phyloP scores from a whole-genome alignment of 192 early-diverging fungal species.

The Coemansia sp. region DNA sequence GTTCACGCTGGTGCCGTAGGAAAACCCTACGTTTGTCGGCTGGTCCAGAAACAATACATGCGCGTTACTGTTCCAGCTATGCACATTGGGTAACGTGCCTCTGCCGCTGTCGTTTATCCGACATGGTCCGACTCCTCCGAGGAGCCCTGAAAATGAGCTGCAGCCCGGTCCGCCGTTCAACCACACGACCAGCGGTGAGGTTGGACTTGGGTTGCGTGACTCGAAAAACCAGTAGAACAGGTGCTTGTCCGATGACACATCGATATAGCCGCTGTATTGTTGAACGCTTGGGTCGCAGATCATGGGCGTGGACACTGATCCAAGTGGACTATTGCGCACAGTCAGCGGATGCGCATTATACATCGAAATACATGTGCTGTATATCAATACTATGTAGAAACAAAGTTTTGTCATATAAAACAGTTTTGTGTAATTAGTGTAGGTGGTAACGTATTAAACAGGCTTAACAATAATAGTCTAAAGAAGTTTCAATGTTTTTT shows the following conservation, averaged over 20 bases:
- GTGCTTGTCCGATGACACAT: constrained; percentile 61
- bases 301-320: constrained; percentile 29
- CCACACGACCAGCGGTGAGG: constrained; percentile 72
- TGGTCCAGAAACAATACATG: constrained; percentile 81
- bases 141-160: constrained; percentile 70
- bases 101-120: constrained; percentile 68
- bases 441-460: too few relatives aligned
- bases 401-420: neutral
- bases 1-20: constrained; percentile 66
- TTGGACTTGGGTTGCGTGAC: constrained; percentile 64
- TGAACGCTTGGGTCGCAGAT: constrained; percentile 86
- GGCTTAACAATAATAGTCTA: too few relatives aligned
- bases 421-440: too few relatives aligned
- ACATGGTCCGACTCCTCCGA: constrained; percentile 83
- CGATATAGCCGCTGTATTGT: constrained; percentile 80
- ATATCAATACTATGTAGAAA: neutral
- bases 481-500: too few relatives aligned
- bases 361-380: constrained; percentile 2
- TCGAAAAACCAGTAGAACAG: constrained; percentile 97
- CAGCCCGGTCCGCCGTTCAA: constrained; percentile 84
- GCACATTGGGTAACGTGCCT: constrained; percentile 63
- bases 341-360: neutral
- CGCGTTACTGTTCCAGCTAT: constrained; percentile 87
- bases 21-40: constrained; percentile 87
- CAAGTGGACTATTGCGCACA: neutral